Base-by-base conservation (phyloP, 2,329 filamentous ascomycete genomes). In the Fusarium vanettenii region DNA sequence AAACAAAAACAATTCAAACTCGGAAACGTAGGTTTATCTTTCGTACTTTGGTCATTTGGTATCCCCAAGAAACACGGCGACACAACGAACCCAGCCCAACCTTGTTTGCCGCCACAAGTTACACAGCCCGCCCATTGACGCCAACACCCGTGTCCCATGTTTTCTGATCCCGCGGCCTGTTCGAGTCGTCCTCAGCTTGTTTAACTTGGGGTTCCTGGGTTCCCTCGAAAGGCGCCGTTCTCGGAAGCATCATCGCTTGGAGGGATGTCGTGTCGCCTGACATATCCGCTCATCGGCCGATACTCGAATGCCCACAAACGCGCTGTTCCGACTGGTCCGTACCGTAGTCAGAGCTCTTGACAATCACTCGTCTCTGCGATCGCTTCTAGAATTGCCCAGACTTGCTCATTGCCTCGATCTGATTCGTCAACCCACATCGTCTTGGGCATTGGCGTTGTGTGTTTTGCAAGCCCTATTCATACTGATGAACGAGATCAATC, bases 1-100 rank as follows among this genome's bases (percentile, higher is more conserved):
- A 69, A 88, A 90, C 77, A 95, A 92, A 83, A 85, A 81, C 25
- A 79, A 77, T 67, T 78, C 75, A 48, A 79, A 80, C 69, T 86
- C 87, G 79, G 89, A 91, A 66, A 85, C 83, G 87, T 89, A 86
- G 81, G 86, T 86, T 43, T 29, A 52, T 59, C 29, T 61, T 62
- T 64, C 50, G 64, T 70, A 60, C 59, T 41, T 57, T 63, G 43
- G 22, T 61, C 43, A 20, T 52, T 52, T 31, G 48, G 48, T 52
- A 52, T 52, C 16, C 48, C 48, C 48, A 29, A 52, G 48, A 52
- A 52, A 52, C 48, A 18, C 48, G 31, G 48, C 48, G 48, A 52
- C 48, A 52, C 48, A 52, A 52, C 25, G 59, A 37, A 52, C 55
- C 41, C 60, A 66, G 43, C 43, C 43, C 43, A 60, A 52, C 62